Evolutionary conservation across 2,329 filamentous ascomycete species (phyloP).

Genomic region (Ophiostoma sp.): DNA sequence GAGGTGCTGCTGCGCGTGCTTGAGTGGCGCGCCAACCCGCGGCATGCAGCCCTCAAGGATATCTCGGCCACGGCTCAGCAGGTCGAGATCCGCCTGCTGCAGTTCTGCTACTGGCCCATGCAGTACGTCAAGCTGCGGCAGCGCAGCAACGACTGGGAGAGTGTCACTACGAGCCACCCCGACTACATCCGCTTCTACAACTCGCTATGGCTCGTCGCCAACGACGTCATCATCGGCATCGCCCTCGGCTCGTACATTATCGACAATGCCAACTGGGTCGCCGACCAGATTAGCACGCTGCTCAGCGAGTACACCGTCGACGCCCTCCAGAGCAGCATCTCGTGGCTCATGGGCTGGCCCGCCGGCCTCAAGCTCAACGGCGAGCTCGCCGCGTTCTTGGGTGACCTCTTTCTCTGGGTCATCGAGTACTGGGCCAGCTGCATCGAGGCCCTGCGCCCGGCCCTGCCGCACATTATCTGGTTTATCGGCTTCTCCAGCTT

Average conservation of each 20-base stretch:
- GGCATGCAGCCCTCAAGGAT: conserved; percentile 83
- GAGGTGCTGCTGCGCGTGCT: conserved; percentile 73
- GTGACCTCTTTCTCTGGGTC: conserved; percentile 95
- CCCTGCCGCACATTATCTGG: conserved; percentile 81
- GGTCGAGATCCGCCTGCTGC: conserved; percentile 91
- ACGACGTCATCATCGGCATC: conserved; percentile 98
- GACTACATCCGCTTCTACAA: conserved; percentile 99
- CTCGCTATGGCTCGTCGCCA: conserved; percentile 94
- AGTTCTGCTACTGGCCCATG: conserved; percentile 98
- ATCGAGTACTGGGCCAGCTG: conserved; percentile 94
- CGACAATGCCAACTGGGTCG: conserved; percentile 83
- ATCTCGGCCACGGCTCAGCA: conserved; percentile 95
- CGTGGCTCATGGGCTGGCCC: conserved; percentile 93
- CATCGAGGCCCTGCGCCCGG: conserved; percentile 70
- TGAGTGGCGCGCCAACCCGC: conserved; percentile 76
- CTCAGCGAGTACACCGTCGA: conserved; percentile 80
- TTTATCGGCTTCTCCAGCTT: conserved; percentile 93
- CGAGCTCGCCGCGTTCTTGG: conserved; percentile 87
- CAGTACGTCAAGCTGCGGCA: conserved; percentile 90
- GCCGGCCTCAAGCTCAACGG: conserved; percentile 92
- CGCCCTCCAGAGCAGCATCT: conserved; percentile 80
- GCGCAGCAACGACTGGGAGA: conserved; percentile 88
- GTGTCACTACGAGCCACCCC: conserved; percentile 88
- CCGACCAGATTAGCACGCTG: conserved; percentile 68
- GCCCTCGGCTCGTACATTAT: conserved; percentile 95